Evolutionary conservation across 306 rosid genomes (phyloP), one percentile per base, ranked within the genome.

Genomic region (Senna tora): DNA sequence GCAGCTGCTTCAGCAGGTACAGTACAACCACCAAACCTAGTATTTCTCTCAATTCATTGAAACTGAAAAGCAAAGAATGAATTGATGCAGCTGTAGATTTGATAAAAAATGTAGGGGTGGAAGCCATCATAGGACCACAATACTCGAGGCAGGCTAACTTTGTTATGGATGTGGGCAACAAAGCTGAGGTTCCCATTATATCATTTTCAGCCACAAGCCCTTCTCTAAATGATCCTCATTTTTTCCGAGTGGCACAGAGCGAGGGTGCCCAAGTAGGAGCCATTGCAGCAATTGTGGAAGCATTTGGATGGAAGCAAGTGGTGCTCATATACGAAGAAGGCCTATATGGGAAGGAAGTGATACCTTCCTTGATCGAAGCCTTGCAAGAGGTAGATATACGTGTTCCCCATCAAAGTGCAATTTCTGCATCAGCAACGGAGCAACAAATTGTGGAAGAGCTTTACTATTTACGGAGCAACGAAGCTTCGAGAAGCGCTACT

Each of bases 101-200:
- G 51, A 79, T 81, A 19, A 67, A 67, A 28, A 79, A 70, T 39
- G 67, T 0, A 5, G n/a, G 69, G 36, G 89, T 66, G 39, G 38
- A 75, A 76, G 89, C 86, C 34, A 82, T 82, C 7, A 47, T 85
- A 33, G 86, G 86, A 11, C 89, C 61, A 55, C 34, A 22, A 25
- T 12, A 22, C 16, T 55, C 61, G 0, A 53, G 51, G 68, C 56
- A 82, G 13, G 77, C 85, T 7, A 56, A 33, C 66, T 72, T 82
- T 30, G 22, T 85, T 6, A 69, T 82, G 3, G 59, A 41, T 7
- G 53, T 82, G 76, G 85, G 61, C 1, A 50, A 67, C 45, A 69
- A 77, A 77, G 72, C 83, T 13, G 65, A 62, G 0, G 84, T 85
- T 7, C 83, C 85, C 10, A 77, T 77, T 13, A 47, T 82, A 51